Base-by-base conservation (phyloP, 2,329 filamentous ascomycete species). In the Colletotrichum theobromicola region DNA sequence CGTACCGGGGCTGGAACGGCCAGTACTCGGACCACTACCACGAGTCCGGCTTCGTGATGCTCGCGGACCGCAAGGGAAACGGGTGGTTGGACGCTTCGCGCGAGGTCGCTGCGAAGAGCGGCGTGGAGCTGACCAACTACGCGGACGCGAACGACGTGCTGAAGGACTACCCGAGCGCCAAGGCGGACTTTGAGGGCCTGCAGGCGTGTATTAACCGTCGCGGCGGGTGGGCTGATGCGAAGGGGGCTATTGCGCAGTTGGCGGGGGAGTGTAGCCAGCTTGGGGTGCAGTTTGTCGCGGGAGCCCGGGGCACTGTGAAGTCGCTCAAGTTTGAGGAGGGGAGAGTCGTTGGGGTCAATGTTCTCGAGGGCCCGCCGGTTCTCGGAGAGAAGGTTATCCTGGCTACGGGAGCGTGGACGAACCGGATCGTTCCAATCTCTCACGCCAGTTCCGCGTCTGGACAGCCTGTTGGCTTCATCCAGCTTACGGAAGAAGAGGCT, bases 381-480 rank as follows among this genome's bases (percentile, higher is more conserved):
- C 72, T 75, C 16, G 92, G 89, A 7, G 84, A 84, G n/a, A 83
- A 94, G 13, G 79, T 80, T 3, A 84, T 95, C 63, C 83, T 95
- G 4, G 91, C 93, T 2, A 90, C 92, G 2, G 93, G 93, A 12
- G 93, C 93, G 4, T 94, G 93, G 93, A 92, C 92, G 16, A 82
- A 82, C 16, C 65, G 78, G 2, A 62, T 84, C 1, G 16, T 95
- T 57, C 90, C 93, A 78, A 84, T 94, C 2, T 86, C 89, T 30
- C 92, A 92, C 57, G 87, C 91, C 16, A 89, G 88, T 28, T 88
- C 90, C 68, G 90, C 92, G 0, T 93, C 92, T 0, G 93, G 92
- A 1, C 93, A 95, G 77, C 87, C 89, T 1, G 82, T 95, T 16
- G 91, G 89, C 0, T 95, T 94, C 82, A 87, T 94, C 75, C 85